Evolutionary conservation across 345 rosid species (phyloP), one percentile per base, ranked within the genome.

Genomic region (Citrus maxima): DNA sequence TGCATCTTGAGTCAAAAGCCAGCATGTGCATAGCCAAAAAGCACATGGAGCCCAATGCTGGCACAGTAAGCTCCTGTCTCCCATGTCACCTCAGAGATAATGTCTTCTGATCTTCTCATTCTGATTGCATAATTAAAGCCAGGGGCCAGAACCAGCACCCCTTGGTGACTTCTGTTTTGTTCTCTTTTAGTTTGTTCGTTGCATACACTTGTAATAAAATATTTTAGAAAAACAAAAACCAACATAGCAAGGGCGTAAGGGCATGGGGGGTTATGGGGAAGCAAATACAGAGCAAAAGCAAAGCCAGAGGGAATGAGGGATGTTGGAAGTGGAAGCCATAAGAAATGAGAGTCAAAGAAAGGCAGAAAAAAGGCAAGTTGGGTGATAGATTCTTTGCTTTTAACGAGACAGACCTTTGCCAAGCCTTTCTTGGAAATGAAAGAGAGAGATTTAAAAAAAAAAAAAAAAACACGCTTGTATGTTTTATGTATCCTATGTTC

Each of bases 371-470:
- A 73, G 74, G 35, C 0, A 64, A 75, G 56, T 69, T 75, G 79
- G 51, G 25, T 22, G 76, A 14, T 77, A 78, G 86, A 86, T 86
- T 88, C 92, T 90, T 87, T 89, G 87, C 94, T 88, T 84, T 86
- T 81, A 85, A 90, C 81, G 87, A 83, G 91, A 87, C 90, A 85
- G 80, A 85, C 68, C 82, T 79, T 82, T 75, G 84, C 80, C 82
- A 72, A 73, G 64, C 78, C 82, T 88, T 91, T 91, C 95, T 92
- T 86, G 94, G 98, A 88, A 95, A 92, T 93, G 95, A 89, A 90
- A 92, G 93, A 88, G 84, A 78, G 78, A 80, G 14, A 80, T 3
- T 19, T 16, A 27, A n/a, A 65, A 92, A 89, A 89, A 91, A 91
- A n/a, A n/a, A 87, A 6, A 30, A 64, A 64, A 61, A 12, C 16